These are phyloP conservation scores for Sphaerostilbella broomeana DNA, from an alignment of 2,329 filamentous ascomycete genomes.

Conservation along the genomic window DNA sequence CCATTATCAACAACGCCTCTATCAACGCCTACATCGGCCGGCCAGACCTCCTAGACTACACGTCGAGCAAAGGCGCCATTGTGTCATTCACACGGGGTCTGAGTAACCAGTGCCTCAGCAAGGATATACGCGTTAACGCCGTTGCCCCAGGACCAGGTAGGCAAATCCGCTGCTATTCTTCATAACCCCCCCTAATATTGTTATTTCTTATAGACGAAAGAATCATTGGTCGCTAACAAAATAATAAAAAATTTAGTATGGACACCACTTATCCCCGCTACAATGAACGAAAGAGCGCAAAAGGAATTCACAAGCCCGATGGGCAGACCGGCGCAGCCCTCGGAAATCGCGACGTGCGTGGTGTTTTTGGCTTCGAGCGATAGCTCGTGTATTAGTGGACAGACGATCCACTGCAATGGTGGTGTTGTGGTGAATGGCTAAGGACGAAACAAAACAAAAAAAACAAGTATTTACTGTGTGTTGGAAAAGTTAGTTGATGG, in stretches of 20 bases:
- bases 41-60: slow-evolving; percentile 76
- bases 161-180: slow-evolving; percentile 7
- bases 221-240: slow-evolving; percentile 1
- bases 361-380: slow-evolving; percentile 74
- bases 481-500: no score
- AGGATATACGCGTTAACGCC: slow-evolving; percentile 70
- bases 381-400: slow-evolving; percentile 67
- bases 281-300: slow-evolving; percentile 64
- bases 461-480: no score
- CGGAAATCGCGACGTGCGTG: slow-evolving; percentile 74
- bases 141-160: slow-evolving; percentile 63
- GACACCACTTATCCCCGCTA: slow-evolving; percentile 68
- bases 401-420: slow-evolving; percentile 52
- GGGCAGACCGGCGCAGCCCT: slow-evolving; percentile 71
- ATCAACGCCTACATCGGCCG: slow-evolving; percentile 79
- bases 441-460: no score
- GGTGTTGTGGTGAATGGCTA: slow-evolving; percentile 44
- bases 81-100: slow-evolving; percentile 72
- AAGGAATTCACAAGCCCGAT: slow-evolving; percentile 69
- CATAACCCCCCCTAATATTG: no score
- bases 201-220: no score
- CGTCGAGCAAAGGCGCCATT: slow-evolving; percentile 71
- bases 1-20: slow-evolving; percentile 80
- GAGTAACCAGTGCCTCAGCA: slow-evolving; percentile 64
- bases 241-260: slow-evolving; percentile 53